Conservation (phyloP, 768 basidiomycete genomes). For the Cyclocybe cylindracea region DNA sequence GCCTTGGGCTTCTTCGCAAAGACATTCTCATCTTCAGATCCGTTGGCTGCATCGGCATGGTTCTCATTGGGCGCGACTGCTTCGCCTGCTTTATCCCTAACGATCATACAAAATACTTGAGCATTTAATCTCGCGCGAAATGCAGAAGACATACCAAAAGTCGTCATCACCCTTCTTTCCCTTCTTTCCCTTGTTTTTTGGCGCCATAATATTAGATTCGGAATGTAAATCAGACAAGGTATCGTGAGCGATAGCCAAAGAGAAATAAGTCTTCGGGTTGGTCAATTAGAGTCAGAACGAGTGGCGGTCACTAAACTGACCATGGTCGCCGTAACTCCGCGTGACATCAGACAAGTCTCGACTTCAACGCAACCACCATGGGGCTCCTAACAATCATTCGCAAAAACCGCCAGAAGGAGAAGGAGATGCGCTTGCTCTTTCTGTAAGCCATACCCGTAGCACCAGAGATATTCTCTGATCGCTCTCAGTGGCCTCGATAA, state of each 20-base stretch:
- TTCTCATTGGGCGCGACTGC: slow-evolving; percentile 45
- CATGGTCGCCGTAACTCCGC: no score
- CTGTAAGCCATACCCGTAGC: slow-evolving; percentile 51
- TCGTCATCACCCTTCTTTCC: slow-evolving; percentile 82
- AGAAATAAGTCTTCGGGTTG: neutral
- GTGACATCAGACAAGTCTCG: neutral
- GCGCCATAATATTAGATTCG: slow-evolving; percentile 40
- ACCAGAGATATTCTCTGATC: slow-evolving; percentile 8
- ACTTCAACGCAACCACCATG: slow-evolving; percentile 43
- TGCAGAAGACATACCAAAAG: slow-evolving; percentile 59
- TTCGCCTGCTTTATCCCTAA: slow-evolving; percentile 68
- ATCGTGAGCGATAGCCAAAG: no score
- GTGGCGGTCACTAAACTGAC: neutral
- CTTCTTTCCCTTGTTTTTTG: slow-evolving; percentile 83
- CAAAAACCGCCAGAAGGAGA: slow-evolving; percentile 94
- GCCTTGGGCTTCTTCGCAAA: slow-evolving; percentile 26
- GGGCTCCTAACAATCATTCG: slow-evolving; percentile 96
- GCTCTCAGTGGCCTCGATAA: slow-evolving; percentile 87
- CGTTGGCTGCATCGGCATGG: slow-evolving; percentile 26
- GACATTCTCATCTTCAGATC: slow-evolving; percentile 43
- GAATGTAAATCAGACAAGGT: slow-evolving; percentile 1
- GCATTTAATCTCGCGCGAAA: neutral
- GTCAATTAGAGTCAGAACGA: neutral
- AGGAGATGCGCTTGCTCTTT: slow-evolving; percentile 95
- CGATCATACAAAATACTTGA: slow-evolving; percentile 16